phyloP scores from a whole-genome alignment of 805 yeast species.

The Suhomyces sp. region DNA sequence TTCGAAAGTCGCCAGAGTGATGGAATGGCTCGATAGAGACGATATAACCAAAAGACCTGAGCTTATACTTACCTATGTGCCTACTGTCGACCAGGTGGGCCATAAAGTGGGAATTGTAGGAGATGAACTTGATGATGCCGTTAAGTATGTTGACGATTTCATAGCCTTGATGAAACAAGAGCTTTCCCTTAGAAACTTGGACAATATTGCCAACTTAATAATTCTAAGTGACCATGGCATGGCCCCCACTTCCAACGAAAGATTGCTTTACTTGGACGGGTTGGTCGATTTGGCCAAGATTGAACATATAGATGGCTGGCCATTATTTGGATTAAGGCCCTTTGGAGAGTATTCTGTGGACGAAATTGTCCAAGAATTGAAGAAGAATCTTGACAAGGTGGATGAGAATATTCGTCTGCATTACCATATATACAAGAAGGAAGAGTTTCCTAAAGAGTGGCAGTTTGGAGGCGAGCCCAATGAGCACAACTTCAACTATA shows the following conservation, averaged over 20 bases:
- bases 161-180: conserved; percentile 49
- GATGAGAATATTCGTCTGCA: conserved; percentile 17
- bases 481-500: conserved; percentile 44
- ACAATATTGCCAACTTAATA: conserved; percentile 66
- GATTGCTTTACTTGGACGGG: conserved; percentile 73
- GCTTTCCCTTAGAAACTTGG: conserved; percentile 53
- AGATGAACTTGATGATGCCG: conserved; percentile 48
- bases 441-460: conserved; percentile 54
- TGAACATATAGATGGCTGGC: conserved; percentile 78
- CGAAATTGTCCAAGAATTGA: conserved; percentile 47
- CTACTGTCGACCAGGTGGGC: conserved; percentile 77
- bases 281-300: conserved; percentile 52
- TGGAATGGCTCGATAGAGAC: conserved; percentile 62
- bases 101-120: conserved; percentile 72
- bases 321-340: conserved; percentile 76
- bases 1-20: conserved; percentile 54
- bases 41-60: conserved; percentile 63
- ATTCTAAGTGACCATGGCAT: conserved; percentile 91
- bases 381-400: conserved; percentile 22
- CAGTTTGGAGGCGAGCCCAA: conserved; percentile 47
- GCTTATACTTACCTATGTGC: conserved; percentile 72
- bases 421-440: conserved; percentile 50
- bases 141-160: conserved; percentile 64
- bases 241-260: conserved; percentile 76
- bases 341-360: conserved; percentile 33